Conservation (phyloP, 306 rosid genomes). For the Psophocarpus tetragonolobus region DNA sequence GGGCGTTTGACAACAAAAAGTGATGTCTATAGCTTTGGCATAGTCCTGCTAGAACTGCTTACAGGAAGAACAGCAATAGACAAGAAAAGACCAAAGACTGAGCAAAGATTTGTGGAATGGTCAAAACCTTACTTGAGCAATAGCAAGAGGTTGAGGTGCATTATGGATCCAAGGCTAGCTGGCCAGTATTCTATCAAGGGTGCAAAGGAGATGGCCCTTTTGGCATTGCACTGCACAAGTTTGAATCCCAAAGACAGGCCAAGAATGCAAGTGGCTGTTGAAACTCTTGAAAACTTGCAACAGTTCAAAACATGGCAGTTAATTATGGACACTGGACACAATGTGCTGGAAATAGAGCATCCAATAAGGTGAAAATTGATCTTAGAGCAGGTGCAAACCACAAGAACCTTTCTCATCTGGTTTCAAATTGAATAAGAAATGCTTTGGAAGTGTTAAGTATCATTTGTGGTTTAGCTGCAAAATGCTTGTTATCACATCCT, state of each 20-base stretch:
- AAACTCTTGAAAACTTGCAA: background rate
- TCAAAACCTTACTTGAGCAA: background rate
- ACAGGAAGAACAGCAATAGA: background rate
- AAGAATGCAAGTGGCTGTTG: background rate
- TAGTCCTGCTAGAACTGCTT: background rate
- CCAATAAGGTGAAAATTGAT: background rate
- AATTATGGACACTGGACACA: background rate
- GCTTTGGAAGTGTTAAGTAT: background rate
- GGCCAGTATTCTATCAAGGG: background rate
- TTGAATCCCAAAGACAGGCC: background rate
- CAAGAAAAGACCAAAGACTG: background rate
- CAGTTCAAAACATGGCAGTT: background rate
- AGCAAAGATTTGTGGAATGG: background rate
- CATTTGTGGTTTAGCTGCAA: background rate
- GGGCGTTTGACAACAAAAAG: slow-evolving; percentile 1
- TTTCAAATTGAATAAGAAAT: background rate
- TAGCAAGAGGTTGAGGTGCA: background rate
- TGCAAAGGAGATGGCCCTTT: background rate
- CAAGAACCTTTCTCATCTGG: background rate
- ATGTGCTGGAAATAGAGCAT: background rate
- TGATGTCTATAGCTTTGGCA: background rate
- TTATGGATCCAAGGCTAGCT: background rate
- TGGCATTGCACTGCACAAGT: background rate
- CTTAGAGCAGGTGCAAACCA: background rate
- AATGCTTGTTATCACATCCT: background rate